Base-by-base conservation (phyloP, 148 eudicot species). In the Cornus suecica region DNA sequence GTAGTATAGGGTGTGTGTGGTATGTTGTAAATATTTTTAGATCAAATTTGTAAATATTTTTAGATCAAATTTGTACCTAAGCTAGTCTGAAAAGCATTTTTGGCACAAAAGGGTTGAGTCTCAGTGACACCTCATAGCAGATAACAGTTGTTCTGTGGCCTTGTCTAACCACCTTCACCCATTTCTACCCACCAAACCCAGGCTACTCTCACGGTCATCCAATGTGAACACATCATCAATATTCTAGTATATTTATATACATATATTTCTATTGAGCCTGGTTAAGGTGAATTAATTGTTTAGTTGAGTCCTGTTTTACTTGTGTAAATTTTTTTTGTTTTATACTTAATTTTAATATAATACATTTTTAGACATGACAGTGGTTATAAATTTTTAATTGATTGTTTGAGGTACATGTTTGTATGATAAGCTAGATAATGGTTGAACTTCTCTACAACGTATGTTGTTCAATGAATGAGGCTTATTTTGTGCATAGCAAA, bases 121-220 rank as follows among this genome's bases (percentile, higher is more conserved):
- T 15, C 2, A 13, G 23, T 26, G 61, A 78, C 77, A 77, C 48
- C 37, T 41, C 15, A 31, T 48, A 34, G 28, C 20, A 4, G 70
- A 77, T 77, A 70, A 58, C 11, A 73, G n/a, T 73, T 62, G 31
- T 70, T 77, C 60, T 70, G 45, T 27, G 30, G 56, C 51, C 63
- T 63, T 61, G 79, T 75, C 84, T 80, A 86, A 86, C 88, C 73
- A 86, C 82, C 82, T 83, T 80, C 88, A 83, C 34, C 88, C 86
- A 80, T 74, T 78, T 78, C 79, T 83, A 77, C 82, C 86, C 80
- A 85, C 84, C 84, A 66, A 82, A 70, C 52, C 42, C n/a, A 29
- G 51, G 66, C 10, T 65, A 71, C 63, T 58, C 76, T 54, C 75
- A 64, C 23, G 25, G 27, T 24, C 16, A 56, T 69, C 79, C 79